Conservation (phyloP, 352 stramenopile genomes). For the Globisporangium acanthophoron region DNA sequence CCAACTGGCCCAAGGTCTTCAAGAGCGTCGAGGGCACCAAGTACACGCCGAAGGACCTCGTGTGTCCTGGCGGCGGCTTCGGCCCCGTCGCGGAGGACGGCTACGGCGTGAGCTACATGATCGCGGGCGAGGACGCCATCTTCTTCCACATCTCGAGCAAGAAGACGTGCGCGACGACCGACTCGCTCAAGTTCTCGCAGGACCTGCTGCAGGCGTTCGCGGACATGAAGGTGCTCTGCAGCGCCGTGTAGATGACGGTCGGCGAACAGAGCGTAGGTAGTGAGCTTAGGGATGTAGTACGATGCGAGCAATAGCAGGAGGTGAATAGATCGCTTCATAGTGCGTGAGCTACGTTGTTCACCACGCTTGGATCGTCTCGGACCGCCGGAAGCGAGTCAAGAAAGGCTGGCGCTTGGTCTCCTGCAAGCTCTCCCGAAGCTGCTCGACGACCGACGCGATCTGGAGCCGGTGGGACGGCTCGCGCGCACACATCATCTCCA, state of each 20-base stretch:
- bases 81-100: constrained; percentile 86
- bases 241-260: neutral
- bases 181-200: constrained; percentile 74
- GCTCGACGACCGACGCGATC: constrained; percentile 6
- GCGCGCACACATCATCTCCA: constrained; percentile 3
- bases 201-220: constrained; percentile 77
- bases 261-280: neutral
- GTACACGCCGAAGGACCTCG: constrained; percentile 48
- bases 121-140: constrained; percentile 82
- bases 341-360: neutral
- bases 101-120: constrained; percentile 91
- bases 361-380: neutral
- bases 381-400: neutral
- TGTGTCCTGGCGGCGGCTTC: constrained; percentile 85
- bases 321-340: neutral
- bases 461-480: constrained; percentile 1
- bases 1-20: constrained; percentile 69
- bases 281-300: neutral
- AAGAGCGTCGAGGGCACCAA: constrained; percentile 53
- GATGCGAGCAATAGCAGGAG: neutral
- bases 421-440: neutral
- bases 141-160: constrained; percentile 92
- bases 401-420: neutral
- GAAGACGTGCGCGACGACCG: constrained; percentile 61
- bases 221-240: constrained; percentile 59